phyloP scores from a whole-genome alignment of 2,329 filamentous ascomycete species.

The Neonectria punicea region DNA sequence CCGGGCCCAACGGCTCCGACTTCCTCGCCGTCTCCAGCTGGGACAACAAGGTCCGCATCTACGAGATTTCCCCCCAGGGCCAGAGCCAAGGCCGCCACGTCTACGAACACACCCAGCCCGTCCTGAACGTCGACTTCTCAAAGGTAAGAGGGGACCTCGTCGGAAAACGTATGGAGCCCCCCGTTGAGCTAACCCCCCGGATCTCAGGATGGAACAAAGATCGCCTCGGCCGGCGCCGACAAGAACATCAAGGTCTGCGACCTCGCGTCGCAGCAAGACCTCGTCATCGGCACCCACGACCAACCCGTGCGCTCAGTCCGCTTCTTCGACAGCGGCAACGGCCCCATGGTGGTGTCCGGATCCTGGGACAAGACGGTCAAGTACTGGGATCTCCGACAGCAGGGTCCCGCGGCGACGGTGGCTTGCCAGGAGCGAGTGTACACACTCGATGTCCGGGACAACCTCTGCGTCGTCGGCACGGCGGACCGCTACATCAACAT shows the following conservation, averaged over 20 bases:
- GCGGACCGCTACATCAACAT: constrained; percentile 98
- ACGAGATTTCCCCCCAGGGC: constrained; percentile 84
- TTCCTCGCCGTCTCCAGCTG: constrained; percentile 92
- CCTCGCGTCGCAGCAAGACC: constrained; percentile 72
- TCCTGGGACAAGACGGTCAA: constrained; percentile 93
- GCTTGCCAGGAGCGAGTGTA: constrained; percentile 83
- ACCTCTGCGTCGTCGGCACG: constrained; percentile 90
- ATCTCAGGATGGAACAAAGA: constrained; percentile 84
- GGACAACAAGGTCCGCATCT: constrained; percentile 98
- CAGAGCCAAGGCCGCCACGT: constrained; percentile 85
- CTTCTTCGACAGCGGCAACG: constrained; percentile 78
- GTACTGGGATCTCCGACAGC: constrained; percentile 83
- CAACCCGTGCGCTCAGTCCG: constrained; percentile 81
- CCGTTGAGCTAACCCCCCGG: constrained; percentile 16
- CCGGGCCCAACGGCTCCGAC: constrained; percentile 62
- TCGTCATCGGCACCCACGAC: constrained; percentile 86
- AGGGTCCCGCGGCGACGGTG: constrained; percentile 72
- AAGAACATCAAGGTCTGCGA: constrained; percentile 92
- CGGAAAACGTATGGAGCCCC: not conserved
- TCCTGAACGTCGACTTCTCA: constrained; percentile 87
- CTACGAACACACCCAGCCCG: constrained; percentile 87
- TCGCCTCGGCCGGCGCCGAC: constrained; percentile 89
- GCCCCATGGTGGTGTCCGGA: constrained; percentile 89
- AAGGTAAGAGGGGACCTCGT: constrained; percentile 68
- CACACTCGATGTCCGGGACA: constrained; percentile 89